A percentile compares a stretch with the other conserved stretches of the same genome.
Evolutionary conservation across 495 filamentous ascomycete species (phyloP).

Genomic region (Neurospora sp.): DNA sequence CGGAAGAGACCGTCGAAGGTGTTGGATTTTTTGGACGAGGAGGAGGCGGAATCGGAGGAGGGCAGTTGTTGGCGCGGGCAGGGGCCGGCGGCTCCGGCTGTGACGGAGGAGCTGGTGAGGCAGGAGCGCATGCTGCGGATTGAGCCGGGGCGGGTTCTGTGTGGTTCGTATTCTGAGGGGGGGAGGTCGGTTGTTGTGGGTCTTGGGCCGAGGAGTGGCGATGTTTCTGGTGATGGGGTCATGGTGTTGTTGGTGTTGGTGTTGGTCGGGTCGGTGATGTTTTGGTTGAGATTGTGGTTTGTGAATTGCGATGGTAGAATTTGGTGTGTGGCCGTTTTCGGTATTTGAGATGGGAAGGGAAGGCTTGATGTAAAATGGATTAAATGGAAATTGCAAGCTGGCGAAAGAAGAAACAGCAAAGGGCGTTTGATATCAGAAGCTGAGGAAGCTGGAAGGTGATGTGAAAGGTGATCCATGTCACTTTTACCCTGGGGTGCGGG

Average conservation of each 20-base stretch:
- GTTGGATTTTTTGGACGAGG: neutral
- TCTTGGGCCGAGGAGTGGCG: neutral
- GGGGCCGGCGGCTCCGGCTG: neutral
- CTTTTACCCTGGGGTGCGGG: neutral
- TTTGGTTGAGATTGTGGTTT: neutral
- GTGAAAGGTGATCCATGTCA: neutral
- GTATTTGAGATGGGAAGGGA: neutral
- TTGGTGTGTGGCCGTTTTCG: neutral
- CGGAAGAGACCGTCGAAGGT: conserved; percentile 10
- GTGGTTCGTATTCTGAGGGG: neutral
- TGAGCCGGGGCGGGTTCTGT: neutral
- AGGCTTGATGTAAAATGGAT: neutral
- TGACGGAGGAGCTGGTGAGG: neutral
- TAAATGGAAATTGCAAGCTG: neutral
- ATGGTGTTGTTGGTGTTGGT: neutral
- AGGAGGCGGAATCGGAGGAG: neutral
- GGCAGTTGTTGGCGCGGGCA: neutral
- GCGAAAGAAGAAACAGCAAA: neutral
- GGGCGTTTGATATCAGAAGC: neutral
- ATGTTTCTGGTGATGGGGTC: neutral
- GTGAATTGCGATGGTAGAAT: neutral
- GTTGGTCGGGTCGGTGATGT: neutral
- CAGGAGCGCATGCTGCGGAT: neutral
- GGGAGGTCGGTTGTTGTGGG: neutral
- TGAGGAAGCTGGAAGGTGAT: neutral